Conservation (phyloP, 2,329 filamentous ascomycete species). For the Helotiales sp. region DNA sequence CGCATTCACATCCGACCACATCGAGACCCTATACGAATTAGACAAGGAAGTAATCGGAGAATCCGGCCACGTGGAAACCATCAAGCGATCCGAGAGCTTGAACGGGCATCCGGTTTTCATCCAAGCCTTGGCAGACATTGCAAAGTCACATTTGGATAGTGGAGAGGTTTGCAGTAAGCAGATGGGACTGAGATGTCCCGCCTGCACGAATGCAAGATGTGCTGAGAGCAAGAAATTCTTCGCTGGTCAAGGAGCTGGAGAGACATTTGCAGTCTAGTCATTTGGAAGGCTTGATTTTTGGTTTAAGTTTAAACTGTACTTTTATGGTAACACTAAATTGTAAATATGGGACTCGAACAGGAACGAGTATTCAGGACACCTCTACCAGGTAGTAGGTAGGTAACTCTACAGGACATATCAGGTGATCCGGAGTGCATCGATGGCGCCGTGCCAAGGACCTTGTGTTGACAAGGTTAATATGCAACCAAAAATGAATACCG, state of each 20-base stretch:
- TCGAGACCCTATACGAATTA: conserved; percentile 93
- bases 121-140: conserved; percentile 82
- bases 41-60: conserved; percentile 95
- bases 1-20: conserved; percentile 98
- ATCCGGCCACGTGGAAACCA: conserved; percentile 71
- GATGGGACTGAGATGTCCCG: conserved; percentile 89
- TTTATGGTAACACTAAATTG: conserved; percentile 5
- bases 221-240: conserved; percentile 73
- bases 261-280: conserved; percentile 7
- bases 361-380: neutral
- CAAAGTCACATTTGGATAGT: conserved; percentile 73
- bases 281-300: no score
- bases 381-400: no score
- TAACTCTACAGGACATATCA: neutral
- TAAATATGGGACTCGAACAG: neutral
- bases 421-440: conserved; percentile 3
- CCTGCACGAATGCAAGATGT: conserved; percentile 88
- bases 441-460: neutral
- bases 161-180: conserved; percentile 72
- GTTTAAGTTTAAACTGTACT: conserved; percentile 10
- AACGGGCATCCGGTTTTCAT: conserved; percentile 94
- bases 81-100: conserved; percentile 88
- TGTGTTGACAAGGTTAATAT: no score
- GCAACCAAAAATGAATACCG: neutral
- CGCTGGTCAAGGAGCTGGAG: conserved; percentile 22